Evolutionary conservation across 495 filamentous ascomycete species (phyloP), one percentile per base, ranked within the genome.

Genomic region (Entonaema liquescens): DNA sequence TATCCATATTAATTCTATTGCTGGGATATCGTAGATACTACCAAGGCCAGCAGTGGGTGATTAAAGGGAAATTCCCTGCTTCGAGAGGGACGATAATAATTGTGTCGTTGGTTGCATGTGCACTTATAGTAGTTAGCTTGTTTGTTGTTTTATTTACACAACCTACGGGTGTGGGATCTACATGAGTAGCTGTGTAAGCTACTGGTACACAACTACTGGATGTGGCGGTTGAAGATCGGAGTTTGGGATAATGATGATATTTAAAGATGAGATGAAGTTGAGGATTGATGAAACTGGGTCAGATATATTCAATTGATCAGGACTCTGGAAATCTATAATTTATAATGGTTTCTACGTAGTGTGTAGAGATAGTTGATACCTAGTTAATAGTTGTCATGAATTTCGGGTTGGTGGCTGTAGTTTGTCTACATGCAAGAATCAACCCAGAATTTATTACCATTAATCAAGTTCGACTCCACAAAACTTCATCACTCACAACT

Each of bases 51-150:
- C 89, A 95, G 72, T 99, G 96, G 91, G 89, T 99, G 59, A 89
- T 98, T 40, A 85, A 89, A 62, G 95, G 95, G 62, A 97, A 97
- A 76, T 99, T 98, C 69, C 95, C 95, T 0, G 95, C 95, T 1
- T 95, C 92, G 74, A 85, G 95, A 47, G 94, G 93, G 21, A 95
- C 93, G 67, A 88, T 99, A 67, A 85, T 94, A 25, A 67, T 97
- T 38, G 86, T 97, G 40, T 87, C 90, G 7, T 79, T 91, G 56
- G 82, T 96, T 28, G 87, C 93, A 38, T 81, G 84, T 73, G 84
- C 88, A 12, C 82, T 95, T 72, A 93, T 94, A 79, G 77, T 94
- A 40, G 83, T 89, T 31, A 88, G 88, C 52, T 76, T 95, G 72
- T 84, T 90, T 36, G 88, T 95, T 13, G 90, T 95, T 29, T 56